Evolutionary conservation across 2,329 filamentous ascomycete species (phyloP).

Genomic region (Hypoxylon sp.): DNA sequence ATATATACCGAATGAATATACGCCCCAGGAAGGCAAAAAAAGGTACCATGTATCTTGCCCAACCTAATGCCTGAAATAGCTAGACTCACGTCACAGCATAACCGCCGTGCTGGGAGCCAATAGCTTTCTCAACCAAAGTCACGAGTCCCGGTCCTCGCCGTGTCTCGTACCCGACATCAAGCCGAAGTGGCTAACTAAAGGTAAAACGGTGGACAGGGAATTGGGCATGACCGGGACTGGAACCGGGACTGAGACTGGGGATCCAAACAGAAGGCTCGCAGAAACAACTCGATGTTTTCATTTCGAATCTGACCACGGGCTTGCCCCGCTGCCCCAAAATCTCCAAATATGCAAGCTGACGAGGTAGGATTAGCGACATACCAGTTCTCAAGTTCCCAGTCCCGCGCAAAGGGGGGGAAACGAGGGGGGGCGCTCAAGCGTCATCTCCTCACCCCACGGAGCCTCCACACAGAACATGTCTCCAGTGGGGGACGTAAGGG

Average conservation of each 20-base stretch:
- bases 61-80: slow-evolving; percentile 28
- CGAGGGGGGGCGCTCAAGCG: slow-evolving; percentile 15
- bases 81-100: slow-evolving; percentile 27
- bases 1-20: slow-evolving; percentile 35
- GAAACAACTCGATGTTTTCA: slow-evolving; percentile 13
- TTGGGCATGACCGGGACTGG: neutral
- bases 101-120: slow-evolving; percentile 23
- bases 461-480: slow-evolving; percentile 27
- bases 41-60: slow-evolving; percentile 17
- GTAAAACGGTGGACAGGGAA: slow-evolving; percentile 6
- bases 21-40: slow-evolving; percentile 7
- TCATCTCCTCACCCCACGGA: slow-evolving; percentile 27
- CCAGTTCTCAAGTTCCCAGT: neutral
- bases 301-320: slow-evolving; percentile 11
- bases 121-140: slow-evolving; percentile 15
- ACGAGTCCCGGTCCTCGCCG: slow-evolving; percentile 32
- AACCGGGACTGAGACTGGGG: neutral
- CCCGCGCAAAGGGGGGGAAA: slow-evolving; percentile 20
- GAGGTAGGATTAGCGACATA: slow-evolving; percentile 37
- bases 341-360: slow-evolving; percentile 29
- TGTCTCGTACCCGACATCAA: slow-evolving; percentile 42
- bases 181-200: slow-evolving; percentile 24
- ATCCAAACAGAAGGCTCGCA: slow-evolving; percentile 3
- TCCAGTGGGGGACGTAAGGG: slow-evolving; percentile 11
- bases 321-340: slow-evolving; percentile 31